phyloP scores from a whole-genome alignment of 805 yeast genomes.

The Kurtzmaniella fragi region DNA sequence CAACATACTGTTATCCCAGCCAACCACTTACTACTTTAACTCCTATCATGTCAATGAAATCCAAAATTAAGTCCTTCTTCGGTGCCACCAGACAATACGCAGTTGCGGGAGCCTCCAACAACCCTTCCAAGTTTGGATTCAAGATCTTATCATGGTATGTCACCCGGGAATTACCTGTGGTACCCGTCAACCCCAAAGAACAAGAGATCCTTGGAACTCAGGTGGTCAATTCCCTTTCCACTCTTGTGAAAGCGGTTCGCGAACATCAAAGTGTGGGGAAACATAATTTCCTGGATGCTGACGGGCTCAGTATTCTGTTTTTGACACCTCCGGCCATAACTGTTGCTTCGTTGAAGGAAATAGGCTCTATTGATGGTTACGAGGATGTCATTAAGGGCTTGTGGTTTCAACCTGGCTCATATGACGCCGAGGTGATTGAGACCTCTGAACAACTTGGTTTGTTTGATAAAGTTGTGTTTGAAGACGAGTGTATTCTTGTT shows the following conservation, averaged over 20 bases:
- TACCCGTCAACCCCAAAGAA: constrained; percentile 61
- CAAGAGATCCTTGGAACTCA: constrained; percentile 41
- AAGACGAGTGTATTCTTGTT: constrained; percentile 68
- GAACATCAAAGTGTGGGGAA: constrained; percentile 13
- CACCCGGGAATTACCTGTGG: constrained; percentile 49
- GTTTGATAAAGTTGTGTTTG: constrained; percentile 28
- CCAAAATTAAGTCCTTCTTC: constrained; percentile 42
- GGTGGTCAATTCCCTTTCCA: constrained; percentile 29
- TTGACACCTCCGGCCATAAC: constrained; percentile 73
- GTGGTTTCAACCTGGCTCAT: constrained; percentile 87
- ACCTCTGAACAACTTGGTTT: constrained; percentile 33
- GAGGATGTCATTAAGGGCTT: constrained; percentile 44
- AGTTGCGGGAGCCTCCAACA: constrained; percentile 69
- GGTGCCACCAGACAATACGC: constrained; percentile 49
- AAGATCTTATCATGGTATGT: constrained; percentile 68
- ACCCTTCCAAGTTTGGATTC: constrained; percentile 62
- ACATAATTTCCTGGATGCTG: constrained; percentile 23
- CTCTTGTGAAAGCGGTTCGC: constrained; percentile 18
- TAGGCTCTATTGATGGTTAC: constrained; percentile 37
- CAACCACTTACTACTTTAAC: not conserved
- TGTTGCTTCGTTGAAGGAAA: constrained; percentile 24
- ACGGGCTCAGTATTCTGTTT: constrained; percentile 57
- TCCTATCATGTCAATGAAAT: constrained; percentile 33
- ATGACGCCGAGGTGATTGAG: constrained; percentile 46
- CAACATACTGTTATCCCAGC: not conserved